A percentile compares a stretch with the other conserved stretches of the same genome.
Conservation (phyloP, 2,329 filamentous ascomycete genomes). For the Cytospora schulzeri region DNA sequence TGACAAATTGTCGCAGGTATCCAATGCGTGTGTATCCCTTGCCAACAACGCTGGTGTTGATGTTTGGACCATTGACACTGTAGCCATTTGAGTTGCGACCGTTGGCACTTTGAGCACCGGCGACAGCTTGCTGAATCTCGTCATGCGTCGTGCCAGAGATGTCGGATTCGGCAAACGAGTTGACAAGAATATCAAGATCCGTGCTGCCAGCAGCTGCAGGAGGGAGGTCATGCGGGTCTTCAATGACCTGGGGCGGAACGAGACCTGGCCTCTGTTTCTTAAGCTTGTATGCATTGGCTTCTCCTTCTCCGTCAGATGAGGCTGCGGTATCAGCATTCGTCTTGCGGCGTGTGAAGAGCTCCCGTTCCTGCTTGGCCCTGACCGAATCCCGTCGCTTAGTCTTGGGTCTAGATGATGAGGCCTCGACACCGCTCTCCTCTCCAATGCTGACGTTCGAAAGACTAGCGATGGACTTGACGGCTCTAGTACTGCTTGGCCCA, state of each 20-base stretch:
- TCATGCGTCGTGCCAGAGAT: slow-evolving; percentile 74
- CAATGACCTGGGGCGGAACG: slow-evolving; percentile 61
- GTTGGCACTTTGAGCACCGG: slow-evolving; percentile 67
- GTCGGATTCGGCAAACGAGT: slow-evolving; percentile 74
- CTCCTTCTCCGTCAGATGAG: slow-evolving; percentile 57
- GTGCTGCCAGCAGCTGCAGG: slow-evolving; percentile 65
- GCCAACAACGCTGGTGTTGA: slow-evolving; percentile 62
- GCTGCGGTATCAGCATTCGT: slow-evolving; percentile 64
- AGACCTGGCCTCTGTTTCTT: slow-evolving; percentile 46
- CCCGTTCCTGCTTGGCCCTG: slow-evolving; percentile 81
- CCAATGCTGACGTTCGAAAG: slow-evolving; percentile 74
- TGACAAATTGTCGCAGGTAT: slow-evolving; percentile 79
- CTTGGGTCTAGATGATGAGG: slow-evolving; percentile 65
- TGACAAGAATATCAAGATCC: slow-evolving; percentile 80
- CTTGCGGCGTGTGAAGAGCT: slow-evolving; percentile 85
- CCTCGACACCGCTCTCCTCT: slow-evolving; percentile 64
- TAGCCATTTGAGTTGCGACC: slow-evolving; percentile 60
- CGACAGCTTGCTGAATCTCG: slow-evolving; percentile 74
- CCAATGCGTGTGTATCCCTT: slow-evolving; percentile 83
- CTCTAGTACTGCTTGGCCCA: slow-evolving; percentile 82
- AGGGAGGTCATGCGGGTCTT: slow-evolving; percentile 68
- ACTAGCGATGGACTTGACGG: slow-evolving; percentile 88
- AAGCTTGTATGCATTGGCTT: slow-evolving; percentile 54
- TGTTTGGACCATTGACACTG: slow-evolving; percentile 48
- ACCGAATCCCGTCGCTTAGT: slow-evolving; percentile 77